These are phyloP conservation scores for Brasenia schreberi DNA, from an alignment of 164 flowering plant genomes.

Conservation along the genomic window DNA sequence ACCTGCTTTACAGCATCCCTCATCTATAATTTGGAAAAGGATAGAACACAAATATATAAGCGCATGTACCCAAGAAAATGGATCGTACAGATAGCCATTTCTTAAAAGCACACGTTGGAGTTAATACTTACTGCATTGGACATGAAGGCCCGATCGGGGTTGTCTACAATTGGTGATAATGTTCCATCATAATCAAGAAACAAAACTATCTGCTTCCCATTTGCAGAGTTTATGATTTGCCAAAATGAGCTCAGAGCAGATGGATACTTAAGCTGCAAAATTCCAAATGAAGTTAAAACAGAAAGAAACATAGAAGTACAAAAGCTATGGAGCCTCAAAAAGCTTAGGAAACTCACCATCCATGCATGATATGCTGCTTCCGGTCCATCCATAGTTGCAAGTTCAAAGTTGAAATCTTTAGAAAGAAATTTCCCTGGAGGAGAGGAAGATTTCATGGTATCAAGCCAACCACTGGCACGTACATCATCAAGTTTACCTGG, in stretches of 20 bases:
- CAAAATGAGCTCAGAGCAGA: conserved; percentile 57
- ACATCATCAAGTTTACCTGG: conserved; percentile 53
- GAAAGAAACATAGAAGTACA: background rate
- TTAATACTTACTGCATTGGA: conserved; percentile 38
- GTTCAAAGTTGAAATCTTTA: conserved; percentile 29
- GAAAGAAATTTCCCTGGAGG: conserved; percentile 55
- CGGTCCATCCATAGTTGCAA: conserved; percentile 24
- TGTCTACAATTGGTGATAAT: conserved; percentile 72
- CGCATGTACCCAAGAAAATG: background rate
- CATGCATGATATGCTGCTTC: conserved; percentile 41
- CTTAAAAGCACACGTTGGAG: background rate
- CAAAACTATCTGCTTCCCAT: conserved; percentile 46
- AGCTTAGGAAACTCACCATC: conserved; percentile 33
- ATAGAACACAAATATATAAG: background rate
- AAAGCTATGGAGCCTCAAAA: background rate
- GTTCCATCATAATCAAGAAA: conserved; percentile 81
- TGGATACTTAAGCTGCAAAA: conserved; percentile 47
- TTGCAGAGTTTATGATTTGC: conserved; percentile 27
- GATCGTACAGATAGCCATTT: background rate
- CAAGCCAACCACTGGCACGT: conserved; percentile 54
- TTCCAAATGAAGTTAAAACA: background rate
- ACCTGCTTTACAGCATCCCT: conserved; percentile 46
- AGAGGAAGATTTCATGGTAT: conserved; percentile 72
- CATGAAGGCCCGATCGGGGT: conserved; percentile 66
- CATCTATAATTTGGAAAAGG: conserved; percentile 28